Evolutionary conservation across 148 eudicot genomes (phyloP), one percentile per base, ranked within the genome.

Genomic region (Rhododendron ovatum): DNA sequence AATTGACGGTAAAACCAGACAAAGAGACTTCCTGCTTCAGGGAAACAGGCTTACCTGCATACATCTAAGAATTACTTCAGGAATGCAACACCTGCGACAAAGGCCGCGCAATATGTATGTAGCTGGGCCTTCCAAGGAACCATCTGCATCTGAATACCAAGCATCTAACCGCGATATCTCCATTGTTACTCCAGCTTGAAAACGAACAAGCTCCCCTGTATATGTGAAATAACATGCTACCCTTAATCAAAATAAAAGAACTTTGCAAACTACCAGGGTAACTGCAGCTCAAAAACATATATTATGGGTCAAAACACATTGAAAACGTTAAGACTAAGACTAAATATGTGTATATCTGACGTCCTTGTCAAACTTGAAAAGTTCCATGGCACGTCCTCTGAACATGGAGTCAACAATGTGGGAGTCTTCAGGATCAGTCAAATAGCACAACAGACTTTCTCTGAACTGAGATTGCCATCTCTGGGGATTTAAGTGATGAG

Each of bases 141-240:
- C 96, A 87, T 89, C 95, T 39, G 82, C 87, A 86, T 83, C 82
- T 24, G 94, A 91, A 88, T 93, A 95, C 98, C 95, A 95, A 88
- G 98, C 99, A 92, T 96, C 98, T 82, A 96, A 88, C 80, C 93
- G 86, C 5, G 96, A 95, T 78, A 96, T 96, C 89, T 96, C 98
- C 95, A 96, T 91, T n/a, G 99, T 95, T 75, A 95, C 96, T 78
- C 99, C 98, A 87, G 94, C 94, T 94, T 96, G 98, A 89, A 96
- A 96, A 55, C 98, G 91, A 17, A 88, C 87, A 84, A 96, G 98
- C 91, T 96, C 98, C 67, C 99, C 99, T 96, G 90, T 88, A 86
- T 86, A 8, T 15, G 63, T 41, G 78, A 61, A 81, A 41, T 81
- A 53, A 41, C 17, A 63, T 30, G 2, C 37, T 5, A 47, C 80